Base-by-base conservation (phyloP, 305 asterid species). In the Stenogyne calaminthoides region DNA sequence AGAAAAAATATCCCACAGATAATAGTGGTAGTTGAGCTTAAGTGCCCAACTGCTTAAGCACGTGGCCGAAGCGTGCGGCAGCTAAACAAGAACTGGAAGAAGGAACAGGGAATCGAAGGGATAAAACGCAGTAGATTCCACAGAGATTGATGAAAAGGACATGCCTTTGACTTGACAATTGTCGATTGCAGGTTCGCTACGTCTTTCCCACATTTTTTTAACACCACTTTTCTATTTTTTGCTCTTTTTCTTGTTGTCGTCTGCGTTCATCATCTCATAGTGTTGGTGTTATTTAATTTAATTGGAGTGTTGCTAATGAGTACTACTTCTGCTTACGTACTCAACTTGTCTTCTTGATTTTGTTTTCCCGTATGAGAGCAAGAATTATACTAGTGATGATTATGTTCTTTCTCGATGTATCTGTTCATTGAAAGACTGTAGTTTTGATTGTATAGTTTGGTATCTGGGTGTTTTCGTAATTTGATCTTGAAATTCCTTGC, bases 161-260 rank as follows among this genome's bases (percentile, higher is more conserved):
- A 70, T 70, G 80, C 36, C 14, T 32, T 70, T 76, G 80, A 76
- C 76, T 70, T 70, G 34, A 44, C 69, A 70, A 8, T 74, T 71
- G 37, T 51, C 15, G 15, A 1, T 71, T 71, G 70, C 81, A 71
- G 73, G 70, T 77, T 6, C 19, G 49, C 67, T 72, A 67, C 77
- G 74, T 49, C 71, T 67, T 60, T 51, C 71, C 67, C 7, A 65
- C 19, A 37, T 59, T 34, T 56, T 22, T 19, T 22, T 34, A 40
- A 3, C 25, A 2, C 10, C 3, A 1, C 16, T 46, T 44, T 27
- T 29, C 5, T 59, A 0, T 2, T 22, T 44, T 72, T 59, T 32
- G 20, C 29, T 57, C 34, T 56, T 32, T 32, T n/a, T 20, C 29
- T 14, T 49, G 3, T 47, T 0, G 62, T 49, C 52, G 47, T 71